Evolutionary conservation across 345 rosid genomes (phyloP), one percentile per base, ranked within the genome.

Genomic region (Bruguiera gymnorhiza): DNA sequence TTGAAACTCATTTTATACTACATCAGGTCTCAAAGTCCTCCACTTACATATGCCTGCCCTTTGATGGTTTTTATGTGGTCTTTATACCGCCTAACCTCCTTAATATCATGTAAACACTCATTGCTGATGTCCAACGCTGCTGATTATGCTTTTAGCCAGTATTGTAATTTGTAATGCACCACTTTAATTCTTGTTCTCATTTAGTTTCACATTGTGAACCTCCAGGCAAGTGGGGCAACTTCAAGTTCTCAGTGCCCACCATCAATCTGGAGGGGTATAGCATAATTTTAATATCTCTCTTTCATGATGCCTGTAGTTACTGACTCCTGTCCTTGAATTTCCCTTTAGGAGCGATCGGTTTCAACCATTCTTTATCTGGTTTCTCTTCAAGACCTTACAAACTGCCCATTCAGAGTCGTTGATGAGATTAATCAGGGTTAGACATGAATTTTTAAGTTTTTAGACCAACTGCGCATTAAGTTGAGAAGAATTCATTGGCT

Each of bases 401-500:
- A 89, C 83, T 94, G 98, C 82, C 97, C 97, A 60, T 94, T 94
- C 78, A 82, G 97, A 67, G 98, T 91, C 43, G 98, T 94, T 73
- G 98, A 94, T 70, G 97, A 91, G 90, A 94, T 94, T 62, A 94
- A 94, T 78, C 98, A 94, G 88, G 98, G 98, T 89, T 66, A 30
- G 70, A 63, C 56, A 1, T 32, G n/a, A 27, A 39, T 15, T 29
- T 16, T 56, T 15, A 50, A 26, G 43, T 4, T 9, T 57, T 67
- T 30, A 11, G 13, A 13, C 10, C 13, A 1, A 27, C 34, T 31
- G 24, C 62, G 31, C 16, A 6, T 2, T 55, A 15, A 15, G 24
- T 50, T 64, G 31, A 11, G 55, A 62, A 64, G 16, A 61, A 60
- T 23, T 18, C 21, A 57, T 34, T n/a, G n/a, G 52, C 54, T 51